Base-by-base conservation (phyloP, 345 rosid species). In the Limnanthes douglasii region DNA sequence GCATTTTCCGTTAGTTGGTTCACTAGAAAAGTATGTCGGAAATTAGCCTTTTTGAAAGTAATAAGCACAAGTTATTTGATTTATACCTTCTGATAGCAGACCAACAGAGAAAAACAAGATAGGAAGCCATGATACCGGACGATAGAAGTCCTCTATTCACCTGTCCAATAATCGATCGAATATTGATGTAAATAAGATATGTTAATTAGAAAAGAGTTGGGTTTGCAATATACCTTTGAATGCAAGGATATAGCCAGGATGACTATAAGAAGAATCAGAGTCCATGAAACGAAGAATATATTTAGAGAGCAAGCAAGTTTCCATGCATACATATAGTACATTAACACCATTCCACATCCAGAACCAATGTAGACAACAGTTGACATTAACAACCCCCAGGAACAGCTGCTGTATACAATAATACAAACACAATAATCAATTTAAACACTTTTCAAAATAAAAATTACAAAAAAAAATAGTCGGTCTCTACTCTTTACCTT, bases 71-170 rank as follows among this genome's bases (percentile, higher is more conserved):
- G 18, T 16, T n/a, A 26, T 38, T 44, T 15, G 10, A n/a, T 24
- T 8, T 13, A 48, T 44, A 81, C 97, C 97, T 86, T 70, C 97
- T 75, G 54, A 86, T 53, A 2, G 94, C 97, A 54, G 83, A 82
- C 97, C 97, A 86, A 51, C 93, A 86, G 36, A 86, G 63, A 63
- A 82, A 86, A 35, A 82, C 84, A 39, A 86, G 45, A 66, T 86
- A 86, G 5, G 73, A 62, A 41, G 93, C 94, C 94, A 86, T 82
- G 24, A 82, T 78, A 43, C 94, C 85, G 1, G 93, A 70, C 28
- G 93, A 86, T 18, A 78, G 45, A 48, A 78, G 70, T 15, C 88
- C 85, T 47, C 74, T 61, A 12, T 78, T 86, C 27, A 81, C 82
- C 94, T 80, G 60, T 23, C 23, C 24, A 17, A 30, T 12, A 30